Base-by-base conservation (phyloP, 2,329 filamentous ascomycete species). In the Didymosphaeria variabile region DNA sequence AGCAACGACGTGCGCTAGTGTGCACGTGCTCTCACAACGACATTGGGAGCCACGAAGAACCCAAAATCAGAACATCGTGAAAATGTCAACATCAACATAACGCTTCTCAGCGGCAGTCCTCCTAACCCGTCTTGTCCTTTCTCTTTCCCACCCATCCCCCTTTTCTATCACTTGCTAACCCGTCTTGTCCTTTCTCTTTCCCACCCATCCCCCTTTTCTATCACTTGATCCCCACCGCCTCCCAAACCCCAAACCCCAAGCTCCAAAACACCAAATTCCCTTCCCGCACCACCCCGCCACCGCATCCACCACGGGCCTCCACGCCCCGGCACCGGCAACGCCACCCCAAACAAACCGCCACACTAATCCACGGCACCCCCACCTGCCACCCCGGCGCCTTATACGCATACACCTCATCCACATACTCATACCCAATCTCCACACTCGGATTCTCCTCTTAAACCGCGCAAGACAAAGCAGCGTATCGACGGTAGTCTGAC, bases 321-420 rank as follows among this genome's bases (percentile, higher is more conserved):
- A 36, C 29, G 42, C 42, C 29, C 53, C n/a, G 31, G n/a, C 53
- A 45, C 29, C 17, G 42, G 53, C 40, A 55, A 12, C 40, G 40
- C 42, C 17, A 46, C 40, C 26, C 53, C 53, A 55, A 3, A 46
- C 53, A 55, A 19, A 55, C 52, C 26, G 38, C 52, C 5, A 45
- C 52, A 17, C 52, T 55, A 26, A 55, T 13, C 52, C 52, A 55
- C 40, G 38, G 52, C 38, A 55, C 38, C 1, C 31, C 23, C 3
- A 19, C 3, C 52, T 45, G 38, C 17, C 29, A 55, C 52, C 21
- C 34, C 17, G 38, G 38, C 26, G 38, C 23, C 23, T 23, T 17
- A 8, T 55, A 45, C 26, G 34, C 52, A 21, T 45, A 45, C 38
- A 40, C 40, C 23, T 55, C 40, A 21, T 55, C 52, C 38, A 45